These are phyloP conservation scores for Alternaria ethzedia DNA, from an alignment of 2,329 filamentous ascomycete genomes.

Conservation along the genomic window DNA sequence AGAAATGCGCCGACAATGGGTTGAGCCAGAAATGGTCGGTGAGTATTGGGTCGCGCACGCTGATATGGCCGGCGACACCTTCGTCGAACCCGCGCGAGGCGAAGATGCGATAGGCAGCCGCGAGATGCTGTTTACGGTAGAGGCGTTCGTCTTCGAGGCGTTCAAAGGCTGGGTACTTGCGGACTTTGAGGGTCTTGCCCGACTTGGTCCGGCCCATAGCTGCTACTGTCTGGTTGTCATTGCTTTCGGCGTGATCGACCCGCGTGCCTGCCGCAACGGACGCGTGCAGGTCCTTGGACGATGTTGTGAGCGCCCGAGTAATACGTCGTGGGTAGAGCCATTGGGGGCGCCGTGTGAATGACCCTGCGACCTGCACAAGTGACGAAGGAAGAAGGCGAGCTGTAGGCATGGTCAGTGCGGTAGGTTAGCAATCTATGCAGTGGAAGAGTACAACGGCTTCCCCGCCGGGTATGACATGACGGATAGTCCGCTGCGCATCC, in stretches of 20 bases:
- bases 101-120: conserved; percentile 52
- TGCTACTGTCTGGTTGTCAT: conserved; percentile 52
- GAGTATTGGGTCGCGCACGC: conserved; percentile 46
- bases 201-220: conserved; percentile 56
- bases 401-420: conserved; percentile 16
- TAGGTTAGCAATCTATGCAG: not conserved
- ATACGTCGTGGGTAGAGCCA: not conserved
- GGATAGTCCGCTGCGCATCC: not conserved
- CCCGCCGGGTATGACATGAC: conserved; percentile 5
- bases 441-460: not conserved
- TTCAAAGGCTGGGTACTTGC: conserved; percentile 52
- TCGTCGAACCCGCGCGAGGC: conserved; percentile 50
- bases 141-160: conserved; percentile 50
- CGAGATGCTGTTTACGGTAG: conserved; percentile 56
- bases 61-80: conserved; percentile 56
- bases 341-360: not conserved
- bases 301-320: conserved; percentile 17
- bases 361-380: not conserved
- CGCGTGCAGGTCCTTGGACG: conserved; percentile 19
- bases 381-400: not conserved
- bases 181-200: conserved; percentile 55
- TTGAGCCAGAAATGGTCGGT: conserved; percentile 51
- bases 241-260: conserved; percentile 45
- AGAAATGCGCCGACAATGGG: conserved; percentile 55
- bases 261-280: conserved; percentile 24